Percentiles rank a stretch among this genome's conserved stretches.
Conservation (phyloP, 2,329 filamentous ascomycete genomes). For the Geoglossum cookeanum region DNA sequence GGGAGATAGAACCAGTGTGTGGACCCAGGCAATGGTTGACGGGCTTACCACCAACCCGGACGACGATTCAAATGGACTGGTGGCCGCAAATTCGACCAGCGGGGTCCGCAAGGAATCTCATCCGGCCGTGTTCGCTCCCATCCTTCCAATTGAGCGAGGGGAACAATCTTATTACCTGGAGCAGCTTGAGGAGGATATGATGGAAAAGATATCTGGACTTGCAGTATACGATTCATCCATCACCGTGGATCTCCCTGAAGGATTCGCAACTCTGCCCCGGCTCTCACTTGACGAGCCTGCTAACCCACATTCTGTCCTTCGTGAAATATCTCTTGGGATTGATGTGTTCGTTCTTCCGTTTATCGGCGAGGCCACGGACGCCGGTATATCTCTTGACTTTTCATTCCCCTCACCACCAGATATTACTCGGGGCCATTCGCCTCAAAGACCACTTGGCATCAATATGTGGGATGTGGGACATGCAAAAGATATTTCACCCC, state of each 20-base stretch:
- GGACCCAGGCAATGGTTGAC: slow-evolving; percentile 50
- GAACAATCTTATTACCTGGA: slow-evolving; percentile 67
- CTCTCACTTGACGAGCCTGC: slow-evolving; percentile 51
- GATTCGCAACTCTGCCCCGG: slow-evolving; percentile 45
- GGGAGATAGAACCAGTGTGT: slow-evolving; percentile 67
- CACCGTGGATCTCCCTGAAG: slow-evolving; percentile 43
- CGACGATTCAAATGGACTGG: slow-evolving; percentile 9
- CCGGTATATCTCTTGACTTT: slow-evolving; percentile 70
- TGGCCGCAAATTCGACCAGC: slow-evolving; percentile 10
- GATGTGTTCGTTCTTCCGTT: slow-evolving; percentile 69
- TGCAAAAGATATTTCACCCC: slow-evolving; percentile 40
- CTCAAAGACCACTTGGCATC: slow-evolving; percentile 39
- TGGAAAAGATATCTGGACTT: slow-evolving; percentile 41
- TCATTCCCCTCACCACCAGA: slow-evolving; percentile 35
- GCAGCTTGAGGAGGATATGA: slow-evolving; percentile 45
- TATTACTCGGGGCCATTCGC: slow-evolving; percentile 7
- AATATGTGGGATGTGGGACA: slow-evolving; percentile 56
- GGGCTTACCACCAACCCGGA: slow-evolving; percentile 20
- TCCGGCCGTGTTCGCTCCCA: slow-evolving; percentile 40
- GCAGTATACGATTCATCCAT: slow-evolving; percentile 61
- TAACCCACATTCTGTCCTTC: slow-evolving; percentile 56
- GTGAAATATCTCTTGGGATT: slow-evolving; percentile 55
- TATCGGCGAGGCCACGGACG: slow-evolving; percentile 54
- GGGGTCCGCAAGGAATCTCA: background rate
- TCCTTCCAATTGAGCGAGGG: slow-evolving; percentile 56